These are phyloP conservation scores for Polytrichum formosum DNA, from an alignment of 225 moss, liverwort and hornwort species.

Conservation along the genomic window DNA sequence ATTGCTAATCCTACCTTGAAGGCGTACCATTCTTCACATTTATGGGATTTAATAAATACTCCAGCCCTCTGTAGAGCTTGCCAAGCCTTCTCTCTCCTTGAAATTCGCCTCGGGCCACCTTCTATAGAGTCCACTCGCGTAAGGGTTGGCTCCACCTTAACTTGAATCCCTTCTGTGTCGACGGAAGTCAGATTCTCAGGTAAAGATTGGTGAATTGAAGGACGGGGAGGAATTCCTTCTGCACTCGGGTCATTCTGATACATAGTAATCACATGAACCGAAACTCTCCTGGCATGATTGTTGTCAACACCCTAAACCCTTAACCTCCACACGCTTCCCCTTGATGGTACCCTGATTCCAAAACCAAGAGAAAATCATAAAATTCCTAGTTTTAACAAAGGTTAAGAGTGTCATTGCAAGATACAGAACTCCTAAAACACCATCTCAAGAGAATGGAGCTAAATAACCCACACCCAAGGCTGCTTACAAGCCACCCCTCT, in stretches of 20 bases:
- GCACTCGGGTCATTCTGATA: conserved; percentile 49
- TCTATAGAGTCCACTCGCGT: conserved; percentile 56
- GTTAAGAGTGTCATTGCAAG: no score
- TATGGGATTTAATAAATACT: conserved; percentile 31
- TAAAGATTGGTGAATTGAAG: conserved; percentile 18
- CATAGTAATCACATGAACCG: conserved; percentile 50
- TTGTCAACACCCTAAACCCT: not conserved
- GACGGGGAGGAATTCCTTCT: conserved; percentile 43
- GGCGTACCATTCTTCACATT: conserved; percentile 44
- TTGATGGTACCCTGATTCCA: no score
- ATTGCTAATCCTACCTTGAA: conserved; percentile 49
- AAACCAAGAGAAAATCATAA: no score
- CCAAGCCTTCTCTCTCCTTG: conserved; percentile 37
- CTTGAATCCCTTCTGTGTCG: conserved; percentile 36
- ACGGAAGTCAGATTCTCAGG: conserved; percentile 33
- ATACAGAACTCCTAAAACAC: no score
- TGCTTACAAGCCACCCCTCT: no score
- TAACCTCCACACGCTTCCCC: no score
- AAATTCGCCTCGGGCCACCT: conserved; percentile 37
- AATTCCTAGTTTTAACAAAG: no score
- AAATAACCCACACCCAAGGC: no score
- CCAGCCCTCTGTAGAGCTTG: conserved; percentile 19
- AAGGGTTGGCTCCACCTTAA: conserved; percentile 48
- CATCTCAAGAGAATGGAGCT: no score
- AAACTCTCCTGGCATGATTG: conserved; percentile 12